Evolutionary conservation across 306 rosid genomes (phyloP).

Genomic region (Myrica gale): DNA sequence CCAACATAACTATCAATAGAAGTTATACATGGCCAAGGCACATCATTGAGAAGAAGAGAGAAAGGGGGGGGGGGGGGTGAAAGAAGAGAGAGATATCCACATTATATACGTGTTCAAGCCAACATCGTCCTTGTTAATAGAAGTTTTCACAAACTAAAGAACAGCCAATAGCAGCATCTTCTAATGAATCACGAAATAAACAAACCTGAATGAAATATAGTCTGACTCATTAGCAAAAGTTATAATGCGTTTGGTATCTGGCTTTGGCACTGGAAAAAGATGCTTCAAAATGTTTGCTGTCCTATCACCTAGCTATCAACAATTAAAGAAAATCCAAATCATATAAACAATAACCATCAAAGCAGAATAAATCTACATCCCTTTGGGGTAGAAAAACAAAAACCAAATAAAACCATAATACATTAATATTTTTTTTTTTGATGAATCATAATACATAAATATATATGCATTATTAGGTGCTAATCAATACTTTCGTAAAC

Average conservation of each 20-base stretch:
- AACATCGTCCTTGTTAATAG: neutral
- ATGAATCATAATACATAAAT: neutral
- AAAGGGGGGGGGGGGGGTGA: too few species aligned
- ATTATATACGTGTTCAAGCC: neutral
- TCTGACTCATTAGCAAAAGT: constrained; percentile 81
- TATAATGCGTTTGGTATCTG: constrained; percentile 78
- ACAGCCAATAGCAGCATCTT: constrained; percentile 1
- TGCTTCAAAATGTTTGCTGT: constrained; percentile 76
- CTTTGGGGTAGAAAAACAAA: neutral
- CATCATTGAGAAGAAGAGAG: too few species aligned
- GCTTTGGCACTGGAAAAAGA: constrained; percentile 92
- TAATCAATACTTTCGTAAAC: neutral
- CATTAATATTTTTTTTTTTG: too few species aligned
- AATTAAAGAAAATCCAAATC: constrained; percentile 22
- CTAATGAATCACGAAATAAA: neutral
- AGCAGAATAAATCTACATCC: constrained; percentile 1
- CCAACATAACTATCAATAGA: neutral
- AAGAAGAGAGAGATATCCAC: neutral
- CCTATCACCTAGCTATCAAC: constrained; percentile 74
- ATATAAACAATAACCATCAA: constrained; percentile 21
- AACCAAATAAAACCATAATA: neutral
- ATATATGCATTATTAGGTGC: neutral
- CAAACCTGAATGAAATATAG: constrained; percentile 85
- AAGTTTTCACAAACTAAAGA: constrained; percentile 5
- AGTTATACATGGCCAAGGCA: neutral